Evolutionary conservation across 140 eudicot genomes (phyloP), one percentile per base, ranked within the genome.

Genomic region (Stevia rebaudiana): DNA sequence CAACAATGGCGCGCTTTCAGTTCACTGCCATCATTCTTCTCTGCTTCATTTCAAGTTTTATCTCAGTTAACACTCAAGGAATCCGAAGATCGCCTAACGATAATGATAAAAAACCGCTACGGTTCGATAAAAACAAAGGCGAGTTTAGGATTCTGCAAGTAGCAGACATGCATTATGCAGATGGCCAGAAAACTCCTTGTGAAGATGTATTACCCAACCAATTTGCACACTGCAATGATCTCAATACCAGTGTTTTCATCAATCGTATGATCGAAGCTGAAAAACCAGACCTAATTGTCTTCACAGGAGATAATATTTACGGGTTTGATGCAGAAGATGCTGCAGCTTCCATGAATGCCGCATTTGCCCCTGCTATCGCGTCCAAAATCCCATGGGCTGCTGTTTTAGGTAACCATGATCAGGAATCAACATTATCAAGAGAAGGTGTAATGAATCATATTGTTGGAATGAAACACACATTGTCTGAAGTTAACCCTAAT

Each of bases 361-460:
- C 95, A 7, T 90, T 90, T 76, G 83, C 90, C 46, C 95, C 97
- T 6, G 97, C 90, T 3, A 74, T 86, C 11, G 61, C 63, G 2
- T 81, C 95, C 4, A 67, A 62, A 56, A 86, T 86, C 77, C 97
- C 97, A 15, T 90, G 97, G 97, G 95, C 90, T 11, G 95, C 97
- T 12, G 90, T 90, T 44, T 73, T 90, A 10, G 97, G 97, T 3
- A 90, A 90, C 70, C 97, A 90, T 40, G 97, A 90, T 67, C 97
- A 90, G 48, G 95, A 90, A 74, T 82, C 90, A 10, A 74, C 97
- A 0, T 67, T 90, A 17, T 84, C 94, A 8, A 75, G 97, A 81
- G 80, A 72, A 76, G 86, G 81, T 4, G 88, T 90, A 23, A 90
- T 90, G 97, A 82, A 78, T 48, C 73, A 90, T 67, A 80, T 90